These are phyloP conservation scores for Elongisporangium undulatum DNA, from an alignment of 352 stramenopile species.

Conservation along the genomic window DNA sequence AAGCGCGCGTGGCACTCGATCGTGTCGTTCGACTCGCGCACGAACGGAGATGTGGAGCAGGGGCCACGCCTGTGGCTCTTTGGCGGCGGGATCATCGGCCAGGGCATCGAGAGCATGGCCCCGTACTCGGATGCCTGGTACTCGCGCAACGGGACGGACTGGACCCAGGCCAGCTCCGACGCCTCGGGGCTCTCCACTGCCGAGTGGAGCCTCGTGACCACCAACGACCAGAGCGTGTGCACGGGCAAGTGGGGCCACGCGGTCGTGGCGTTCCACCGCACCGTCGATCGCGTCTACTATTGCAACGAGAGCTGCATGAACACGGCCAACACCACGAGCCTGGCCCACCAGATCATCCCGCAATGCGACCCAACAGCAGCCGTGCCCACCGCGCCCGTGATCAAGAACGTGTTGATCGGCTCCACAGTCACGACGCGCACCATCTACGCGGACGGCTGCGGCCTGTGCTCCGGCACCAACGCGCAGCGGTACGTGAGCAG, in stretches of 20 bases:
- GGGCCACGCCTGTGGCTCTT: constrained; percentile 71
- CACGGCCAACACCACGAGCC: constrained; percentile 33
- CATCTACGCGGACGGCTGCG: constrained; percentile 69
- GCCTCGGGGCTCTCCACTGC: constrained; percentile 63
- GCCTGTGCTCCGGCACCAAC: constrained; percentile 36
- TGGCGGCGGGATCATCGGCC: constrained; percentile 68
- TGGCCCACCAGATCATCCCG: constrained; percentile 56
- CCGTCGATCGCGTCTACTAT: constrained; percentile 45
- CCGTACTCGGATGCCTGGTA: constrained; percentile 73
- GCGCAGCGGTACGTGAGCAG: constrained; percentile 49
- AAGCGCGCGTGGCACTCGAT: constrained; percentile 70
- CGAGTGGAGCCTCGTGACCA: constrained; percentile 68
- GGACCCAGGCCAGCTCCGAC: constrained; percentile 57
- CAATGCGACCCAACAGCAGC: constrained; percentile 37
- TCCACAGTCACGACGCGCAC: constrained; percentile 48
- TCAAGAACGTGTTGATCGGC: constrained; percentile 33
- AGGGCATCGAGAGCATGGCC: constrained; percentile 67
- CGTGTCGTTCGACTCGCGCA: constrained; percentile 71
- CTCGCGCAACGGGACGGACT: constrained; percentile 52
- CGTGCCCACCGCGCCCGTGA: constrained; percentile 26
- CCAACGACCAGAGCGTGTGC: constrained; percentile 39
- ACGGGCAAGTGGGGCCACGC: constrained; percentile 73
- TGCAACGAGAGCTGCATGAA: constrained; percentile 50
- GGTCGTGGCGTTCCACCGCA: constrained; percentile 48
- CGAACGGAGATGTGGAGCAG: constrained; percentile 47